Percentiles rank a stretch among this genome's conserved stretches.
These are phyloP conservation scores for Suillus placidus DNA, from an alignment of 768 basidiomycete species.

Conservation along the genomic window DNA sequence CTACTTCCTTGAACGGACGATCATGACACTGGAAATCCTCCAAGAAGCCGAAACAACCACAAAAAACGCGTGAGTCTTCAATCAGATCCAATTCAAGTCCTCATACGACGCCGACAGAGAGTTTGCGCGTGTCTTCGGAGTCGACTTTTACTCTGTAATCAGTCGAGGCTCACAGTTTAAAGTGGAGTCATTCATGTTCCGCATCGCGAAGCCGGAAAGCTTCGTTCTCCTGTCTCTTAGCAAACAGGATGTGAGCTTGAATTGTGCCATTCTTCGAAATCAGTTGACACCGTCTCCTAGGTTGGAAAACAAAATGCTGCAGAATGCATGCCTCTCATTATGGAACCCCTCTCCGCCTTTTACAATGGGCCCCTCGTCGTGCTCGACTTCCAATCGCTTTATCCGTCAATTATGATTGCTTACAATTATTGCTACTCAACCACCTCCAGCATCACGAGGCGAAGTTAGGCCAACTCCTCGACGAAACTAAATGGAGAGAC, in stretches of 20 bases:
- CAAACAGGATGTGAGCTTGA: conserved; percentile 66
- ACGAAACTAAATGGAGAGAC: conserved; percentile 90
- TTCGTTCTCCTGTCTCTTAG: conserved; percentile 91
- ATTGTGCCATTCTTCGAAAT: neutral
- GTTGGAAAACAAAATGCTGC: conserved; percentile 96
- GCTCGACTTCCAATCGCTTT: conserved; percentile 94
- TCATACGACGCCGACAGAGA: conserved; percentile 57
- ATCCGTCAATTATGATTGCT: conserved; percentile 98
- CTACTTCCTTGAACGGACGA: conserved; percentile 67
- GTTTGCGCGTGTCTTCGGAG: conserved; percentile 95
- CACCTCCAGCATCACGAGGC: conserved; percentile 55
- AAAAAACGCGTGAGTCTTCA: conserved; percentile 75
- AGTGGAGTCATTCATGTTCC: conserved; percentile 98
- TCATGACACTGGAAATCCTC: conserved; percentile 76
- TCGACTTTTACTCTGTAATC: conserved; percentile 95
- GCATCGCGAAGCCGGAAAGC: conserved; percentile 94
- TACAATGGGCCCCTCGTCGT: conserved; percentile 93
- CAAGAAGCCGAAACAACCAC: conserved; percentile 81
- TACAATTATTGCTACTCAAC: conserved; percentile 99
- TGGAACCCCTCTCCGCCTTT: conserved; percentile 92
- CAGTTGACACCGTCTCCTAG: conserved; percentile 42
- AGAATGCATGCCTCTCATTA: conserved; percentile 92
- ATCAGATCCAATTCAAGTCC: neutral
- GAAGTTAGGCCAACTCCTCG: conserved; percentile 70
- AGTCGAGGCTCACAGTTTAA: conserved; percentile 97